These are phyloP conservation scores for Zasmidium citrigriseum DNA, from an alignment of 2,329 filamentous ascomycete species.

Conservation along the genomic window DNA sequence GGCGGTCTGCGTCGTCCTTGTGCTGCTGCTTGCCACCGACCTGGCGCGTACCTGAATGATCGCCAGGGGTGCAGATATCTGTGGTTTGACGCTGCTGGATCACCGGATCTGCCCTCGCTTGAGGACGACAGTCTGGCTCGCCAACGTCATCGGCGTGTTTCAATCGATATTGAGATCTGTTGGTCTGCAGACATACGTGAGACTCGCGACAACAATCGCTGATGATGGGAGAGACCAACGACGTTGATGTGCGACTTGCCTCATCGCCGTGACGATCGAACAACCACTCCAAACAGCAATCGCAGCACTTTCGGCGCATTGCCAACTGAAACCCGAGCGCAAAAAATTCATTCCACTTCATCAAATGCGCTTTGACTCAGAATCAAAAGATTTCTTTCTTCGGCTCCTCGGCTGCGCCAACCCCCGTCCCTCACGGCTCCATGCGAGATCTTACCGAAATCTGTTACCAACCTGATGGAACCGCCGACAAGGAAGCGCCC, in stretches of 20 bases:
- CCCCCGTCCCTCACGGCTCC: neutral
- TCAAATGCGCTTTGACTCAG: neutral
- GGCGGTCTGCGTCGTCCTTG: neutral
- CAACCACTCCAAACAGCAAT: neutral
- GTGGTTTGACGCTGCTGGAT: slow-evolving; percentile 3
- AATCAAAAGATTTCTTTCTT: neutral
- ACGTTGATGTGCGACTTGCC: neutral
- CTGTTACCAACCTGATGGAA: neutral
- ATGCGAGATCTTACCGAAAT: slow-evolving; percentile 4
- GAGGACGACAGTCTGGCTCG: neutral
- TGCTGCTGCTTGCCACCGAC: neutral
- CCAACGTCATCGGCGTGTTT: slow-evolving; percentile 3
- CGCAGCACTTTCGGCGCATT: neutral
- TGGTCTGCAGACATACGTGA: neutral
- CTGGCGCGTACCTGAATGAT: slow-evolving; percentile 13
- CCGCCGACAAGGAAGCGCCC: neutral
- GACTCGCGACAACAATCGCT: neutral
- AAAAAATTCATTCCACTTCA: neutral
- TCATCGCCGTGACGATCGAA: neutral
- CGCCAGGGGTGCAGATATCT: slow-evolving; percentile 8
- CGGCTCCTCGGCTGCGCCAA: neutral
- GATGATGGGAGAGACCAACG: neutral
- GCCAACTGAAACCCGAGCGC: neutral
- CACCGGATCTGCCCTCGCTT: slow-evolving; percentile 2
- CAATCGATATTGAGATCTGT: slow-evolving; percentile 4